Percentiles rank a stretch among this genome's conserved stretches.
Evolutionary conservation across 164 flowering plant genomes (phyloP).

Genomic region (Aristolochia contorta): DNA sequence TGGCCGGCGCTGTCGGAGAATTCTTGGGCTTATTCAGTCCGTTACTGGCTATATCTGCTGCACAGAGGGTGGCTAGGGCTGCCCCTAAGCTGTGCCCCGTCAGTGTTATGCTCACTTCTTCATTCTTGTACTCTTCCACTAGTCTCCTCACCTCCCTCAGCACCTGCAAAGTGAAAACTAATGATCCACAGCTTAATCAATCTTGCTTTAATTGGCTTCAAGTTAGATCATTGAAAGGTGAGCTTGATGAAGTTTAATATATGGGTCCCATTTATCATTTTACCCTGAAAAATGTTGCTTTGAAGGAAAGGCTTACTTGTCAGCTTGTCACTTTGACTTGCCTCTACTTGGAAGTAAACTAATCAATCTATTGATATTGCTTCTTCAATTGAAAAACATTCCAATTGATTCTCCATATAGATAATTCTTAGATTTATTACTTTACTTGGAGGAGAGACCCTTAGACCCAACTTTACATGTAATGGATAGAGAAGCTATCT

Average conservation of each 20-base stretch:
- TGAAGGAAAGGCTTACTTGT: not conserved
- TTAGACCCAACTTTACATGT: not conserved
- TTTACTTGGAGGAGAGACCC: not conserved
- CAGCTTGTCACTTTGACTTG: not conserved
- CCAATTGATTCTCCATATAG: too few relatives aligned
- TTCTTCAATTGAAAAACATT: too few relatives aligned
- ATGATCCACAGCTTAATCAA: too few relatives aligned
- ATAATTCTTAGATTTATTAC: too few relatives aligned
- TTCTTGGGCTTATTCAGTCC: slow-evolving; percentile 28
- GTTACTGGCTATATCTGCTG: slow-evolving; percentile 58
- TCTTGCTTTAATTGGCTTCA: too few relatives aligned
- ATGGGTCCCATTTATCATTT: not conserved
- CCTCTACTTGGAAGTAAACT: too few relatives aligned
- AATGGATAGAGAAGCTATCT: too few relatives aligned
- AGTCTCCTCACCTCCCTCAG: slow-evolving; percentile 47
- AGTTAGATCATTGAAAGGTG: too few relatives aligned
- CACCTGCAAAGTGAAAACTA: slow-evolving; percentile 27
- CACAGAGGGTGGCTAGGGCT: slow-evolving; percentile 58
- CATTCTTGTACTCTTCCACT: slow-evolving; percentile 35
- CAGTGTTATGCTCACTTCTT: slow-evolving; percentile 41
- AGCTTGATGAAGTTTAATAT: too few relatives aligned
- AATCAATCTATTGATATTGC: too few relatives aligned
- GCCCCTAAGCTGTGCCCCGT: slow-evolving; percentile 78
- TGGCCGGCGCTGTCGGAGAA: slow-evolving; percentile 8
- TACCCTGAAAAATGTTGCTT: not conserved